Evolutionary conservation across 2,329 filamentous ascomycete genomes (phyloP).

Genomic region (Capronia epimyces): DNA sequence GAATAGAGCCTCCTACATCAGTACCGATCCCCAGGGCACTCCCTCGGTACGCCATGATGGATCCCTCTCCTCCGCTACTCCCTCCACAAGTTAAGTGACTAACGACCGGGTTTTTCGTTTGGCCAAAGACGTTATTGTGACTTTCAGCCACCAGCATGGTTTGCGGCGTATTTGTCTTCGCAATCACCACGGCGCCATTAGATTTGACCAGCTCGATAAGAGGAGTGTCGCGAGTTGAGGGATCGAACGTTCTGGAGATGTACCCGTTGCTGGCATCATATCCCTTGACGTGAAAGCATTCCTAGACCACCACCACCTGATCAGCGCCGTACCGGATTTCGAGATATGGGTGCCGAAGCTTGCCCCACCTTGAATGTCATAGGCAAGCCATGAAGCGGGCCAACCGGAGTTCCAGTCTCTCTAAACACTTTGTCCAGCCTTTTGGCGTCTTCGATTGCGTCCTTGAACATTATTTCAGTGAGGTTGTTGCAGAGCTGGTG

Average conservation of each 20-base stretch:
- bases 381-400: conserved; percentile 38
- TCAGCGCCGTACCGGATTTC: not conserved
- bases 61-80: conserved; percentile 60
- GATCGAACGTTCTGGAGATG: conserved; percentile 54
- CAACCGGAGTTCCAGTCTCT: conserved; percentile 31
- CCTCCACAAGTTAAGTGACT: conserved; percentile 57
- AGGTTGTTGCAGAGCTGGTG: conserved; percentile 33
- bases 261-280: conserved; percentile 54
- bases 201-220: conserved; percentile 54
- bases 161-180: conserved; percentile 64
- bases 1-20: conserved; percentile 49
- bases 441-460: conserved; percentile 35
- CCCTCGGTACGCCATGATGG: conserved; percentile 53
- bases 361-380: conserved; percentile 33
- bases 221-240: conserved; percentile 52
- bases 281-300: conserved; percentile 38
- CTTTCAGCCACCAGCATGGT: conserved; percentile 52
- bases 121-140: conserved; percentile 54
- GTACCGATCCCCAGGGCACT: conserved; percentile 57
- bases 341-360: not conserved
- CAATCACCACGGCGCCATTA: conserved; percentile 60
- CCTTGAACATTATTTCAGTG: conserved; percentile 36
- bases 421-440: conserved; percentile 34
- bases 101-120: conserved; percentile 59
- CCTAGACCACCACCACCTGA: no score